phyloP scores from a whole-genome alignment of 805 yeast species.

The Saccharomyces jurei region DNA sequence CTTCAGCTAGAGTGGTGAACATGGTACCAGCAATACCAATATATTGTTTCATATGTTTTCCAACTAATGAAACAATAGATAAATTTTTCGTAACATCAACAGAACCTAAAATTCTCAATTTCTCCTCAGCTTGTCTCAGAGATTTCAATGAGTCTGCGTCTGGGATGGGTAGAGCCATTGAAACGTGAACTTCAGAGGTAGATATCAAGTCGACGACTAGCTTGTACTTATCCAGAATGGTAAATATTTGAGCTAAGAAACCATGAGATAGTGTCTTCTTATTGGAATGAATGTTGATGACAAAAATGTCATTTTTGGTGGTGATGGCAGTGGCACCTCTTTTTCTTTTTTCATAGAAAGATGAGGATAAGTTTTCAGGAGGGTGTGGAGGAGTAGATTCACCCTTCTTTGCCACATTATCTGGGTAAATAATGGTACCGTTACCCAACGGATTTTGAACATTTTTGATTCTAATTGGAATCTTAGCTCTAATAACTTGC shows the following conservation, averaged over 20 bases:
- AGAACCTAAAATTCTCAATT: constrained; percentile 71
- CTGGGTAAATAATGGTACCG: constrained; percentile 93
- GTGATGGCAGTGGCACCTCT: constrained; percentile 93
- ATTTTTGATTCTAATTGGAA: constrained; percentile 93
- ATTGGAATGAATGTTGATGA: constrained; percentile 87
- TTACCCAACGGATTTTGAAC: constrained; percentile 89
- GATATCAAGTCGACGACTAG: constrained; percentile 92
- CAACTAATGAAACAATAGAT: constrained; percentile 90
- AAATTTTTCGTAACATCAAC: constrained; percentile 83
- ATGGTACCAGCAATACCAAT: constrained; percentile 96
- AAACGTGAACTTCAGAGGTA: constrained; percentile 95
- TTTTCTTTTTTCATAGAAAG: constrained; percentile 38
- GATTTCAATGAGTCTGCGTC: constrained; percentile 50
- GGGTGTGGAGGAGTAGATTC: constrained; percentile 93
- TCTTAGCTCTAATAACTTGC: constrained; percentile 91
- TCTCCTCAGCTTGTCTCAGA: constrained; percentile 66
- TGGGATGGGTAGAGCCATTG: constrained; percentile 88
- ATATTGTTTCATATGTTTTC: constrained; percentile 93
- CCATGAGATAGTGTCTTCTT: constrained; percentile 91
- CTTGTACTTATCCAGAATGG: constrained; percentile 72
- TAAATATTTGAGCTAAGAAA: constrained; percentile 83
- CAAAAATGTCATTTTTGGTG: constrained; percentile 86
- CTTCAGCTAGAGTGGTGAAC: constrained; percentile 91
- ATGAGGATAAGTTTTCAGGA: constrained; percentile 55
- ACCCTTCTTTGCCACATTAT: constrained; percentile 75